Conservation (phyloP, 164 flowering plant genomes). For the Euptelea pleiosperma region DNA sequence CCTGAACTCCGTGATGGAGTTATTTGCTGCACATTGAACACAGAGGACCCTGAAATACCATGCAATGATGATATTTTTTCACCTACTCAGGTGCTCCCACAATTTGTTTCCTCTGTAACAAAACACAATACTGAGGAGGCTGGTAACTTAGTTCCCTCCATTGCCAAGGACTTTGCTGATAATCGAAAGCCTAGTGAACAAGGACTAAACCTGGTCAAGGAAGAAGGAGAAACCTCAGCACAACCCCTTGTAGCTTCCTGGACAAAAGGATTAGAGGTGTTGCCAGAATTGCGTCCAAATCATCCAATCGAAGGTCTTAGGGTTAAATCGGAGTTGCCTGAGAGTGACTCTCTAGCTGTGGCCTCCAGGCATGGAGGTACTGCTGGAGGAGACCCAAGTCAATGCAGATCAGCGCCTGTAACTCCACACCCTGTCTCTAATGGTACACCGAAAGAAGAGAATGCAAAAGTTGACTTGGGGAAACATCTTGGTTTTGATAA, state of each 20-base stretch:
- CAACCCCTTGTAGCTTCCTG: constrained; percentile 21
- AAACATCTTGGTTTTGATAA: constrained; percentile 16
- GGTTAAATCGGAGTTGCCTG: constrained; percentile 29
- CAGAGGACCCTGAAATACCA: constrained; percentile 76
- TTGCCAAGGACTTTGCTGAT: constrained; percentile 21
- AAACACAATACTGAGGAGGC: constrained; percentile 19
- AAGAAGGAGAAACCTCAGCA: constrained; percentile 24
- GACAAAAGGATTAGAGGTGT: constrained; percentile 17
- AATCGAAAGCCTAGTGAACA: constrained; percentile 26
- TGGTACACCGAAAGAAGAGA: constrained; percentile 25
- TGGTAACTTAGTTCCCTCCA: constrained; percentile 18
- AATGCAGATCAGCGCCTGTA: constrained; percentile 17
- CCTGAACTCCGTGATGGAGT: constrained; percentile 37
- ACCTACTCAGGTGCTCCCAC: constrained; percentile 14
- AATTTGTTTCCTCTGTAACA: constrained; percentile 20
- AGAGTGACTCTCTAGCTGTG: constrained; percentile 13
- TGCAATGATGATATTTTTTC: constrained; percentile 59
- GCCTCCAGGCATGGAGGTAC: constrained; percentile 15
- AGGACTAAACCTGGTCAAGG: constrained; percentile 17
- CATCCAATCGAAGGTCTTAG: constrained; percentile 20
- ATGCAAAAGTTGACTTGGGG: constrained; percentile 14
- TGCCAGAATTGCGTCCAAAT: constrained; percentile 16
- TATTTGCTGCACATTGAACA: constrained; percentile 58
- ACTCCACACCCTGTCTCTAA: constrained; percentile 10
- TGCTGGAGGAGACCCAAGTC: constrained; percentile 20